Conservation (phyloP, 306 rosid genomes). For the Rosa lucieae region DNA sequence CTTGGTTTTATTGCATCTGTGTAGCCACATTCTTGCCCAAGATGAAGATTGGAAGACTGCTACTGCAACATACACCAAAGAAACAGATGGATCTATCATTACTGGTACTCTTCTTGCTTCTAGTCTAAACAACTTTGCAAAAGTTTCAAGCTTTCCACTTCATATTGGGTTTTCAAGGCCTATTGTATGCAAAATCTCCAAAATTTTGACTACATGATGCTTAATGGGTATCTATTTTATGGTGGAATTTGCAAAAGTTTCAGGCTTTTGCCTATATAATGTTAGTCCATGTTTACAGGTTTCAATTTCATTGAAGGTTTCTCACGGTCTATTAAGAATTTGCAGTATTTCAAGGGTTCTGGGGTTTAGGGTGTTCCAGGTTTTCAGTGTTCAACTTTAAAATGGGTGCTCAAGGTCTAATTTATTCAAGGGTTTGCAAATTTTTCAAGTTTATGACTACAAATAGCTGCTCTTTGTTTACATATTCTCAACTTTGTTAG, state of each 20-base stretch:
- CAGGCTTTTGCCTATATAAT: not conserved
- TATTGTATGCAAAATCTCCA: not conserved
- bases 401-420: not conserved
- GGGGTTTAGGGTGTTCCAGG: not conserved
- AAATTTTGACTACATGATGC: not conserved
- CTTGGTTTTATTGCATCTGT: conserved; percentile 46
- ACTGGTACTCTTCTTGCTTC: conserved; percentile 53
- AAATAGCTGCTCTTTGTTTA: not conserved
- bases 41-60: conserved; percentile 79
- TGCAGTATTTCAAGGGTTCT: not conserved
- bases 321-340: not conserved
- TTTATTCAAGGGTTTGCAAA: not conserved
- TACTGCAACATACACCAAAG: conserved; percentile 80
- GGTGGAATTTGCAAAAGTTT: not conserved
- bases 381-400: not conserved
- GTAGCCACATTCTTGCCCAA: conserved; percentile 27
- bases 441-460: not conserved
- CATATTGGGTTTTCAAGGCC: not conserved
- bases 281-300: not conserved
- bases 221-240: not conserved
- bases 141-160: not conserved
- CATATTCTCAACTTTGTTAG: not conserved
- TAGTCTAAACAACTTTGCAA: not conserved
- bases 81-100: conserved; percentile 71
- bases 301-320: not conserved